Conservation (phyloP, 2,329 filamentous ascomycete genomes). For the Fusarium tupiense region DNA sequence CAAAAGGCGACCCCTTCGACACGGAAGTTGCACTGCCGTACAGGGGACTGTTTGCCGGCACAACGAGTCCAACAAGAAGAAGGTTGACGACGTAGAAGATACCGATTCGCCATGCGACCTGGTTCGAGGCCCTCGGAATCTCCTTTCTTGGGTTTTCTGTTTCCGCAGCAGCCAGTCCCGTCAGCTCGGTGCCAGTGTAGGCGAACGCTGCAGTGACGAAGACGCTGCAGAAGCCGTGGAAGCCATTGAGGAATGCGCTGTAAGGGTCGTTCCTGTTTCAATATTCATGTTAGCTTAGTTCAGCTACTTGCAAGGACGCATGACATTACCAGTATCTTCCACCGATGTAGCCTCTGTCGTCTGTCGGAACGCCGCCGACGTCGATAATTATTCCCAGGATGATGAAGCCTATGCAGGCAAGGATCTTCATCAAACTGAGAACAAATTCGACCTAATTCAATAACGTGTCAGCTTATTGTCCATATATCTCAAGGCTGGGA, state of each 20-base stretch:
- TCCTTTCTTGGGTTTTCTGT: not conserved
- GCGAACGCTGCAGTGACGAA: not conserved
- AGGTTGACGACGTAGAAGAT: not conserved
- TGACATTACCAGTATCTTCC: not conserved
- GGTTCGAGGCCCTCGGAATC: not conserved
- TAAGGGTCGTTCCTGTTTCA: not conserved
- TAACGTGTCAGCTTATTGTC: not conserved
- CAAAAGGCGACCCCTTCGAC: not conserved
- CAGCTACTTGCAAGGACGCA: not conserved
- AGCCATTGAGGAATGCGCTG: not conserved
- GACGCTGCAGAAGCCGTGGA: not conserved
- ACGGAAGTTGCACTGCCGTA: not conserved
- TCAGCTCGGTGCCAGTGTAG: not conserved
- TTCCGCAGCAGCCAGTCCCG: not conserved
- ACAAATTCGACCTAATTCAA: not conserved
- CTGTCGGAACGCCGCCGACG: not conserved
- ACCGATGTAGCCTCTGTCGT: not conserved
- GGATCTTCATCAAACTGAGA: not conserved
- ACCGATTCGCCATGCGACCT: not conserved
- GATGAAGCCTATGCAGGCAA: not conserved
- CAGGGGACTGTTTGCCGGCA: not conserved
- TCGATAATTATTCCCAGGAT: not conserved
- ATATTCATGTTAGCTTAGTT: not conserved
- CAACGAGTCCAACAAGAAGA: not conserved
- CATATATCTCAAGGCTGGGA: not conserved